Conservation (phyloP, 2,329 filamentous ascomycete species). For the Fusarium verticillioides region DNA sequence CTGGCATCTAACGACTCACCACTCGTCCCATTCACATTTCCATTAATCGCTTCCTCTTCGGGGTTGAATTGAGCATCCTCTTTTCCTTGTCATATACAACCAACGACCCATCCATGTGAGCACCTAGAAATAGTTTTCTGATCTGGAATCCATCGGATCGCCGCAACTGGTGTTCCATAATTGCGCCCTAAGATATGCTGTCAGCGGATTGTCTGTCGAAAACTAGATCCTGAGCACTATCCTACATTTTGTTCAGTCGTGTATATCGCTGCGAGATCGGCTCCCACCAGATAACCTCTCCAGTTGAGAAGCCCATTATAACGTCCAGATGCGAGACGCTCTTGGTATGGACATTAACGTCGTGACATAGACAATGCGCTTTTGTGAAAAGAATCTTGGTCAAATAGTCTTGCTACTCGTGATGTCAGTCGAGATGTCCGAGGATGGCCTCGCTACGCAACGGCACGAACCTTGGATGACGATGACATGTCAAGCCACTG, state of each 20-base stretch:
- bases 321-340: conserved; percentile 84
- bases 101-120: conserved; percentile 89
- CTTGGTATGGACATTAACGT: conserved; percentile 88
- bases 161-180: conserved; percentile 84
- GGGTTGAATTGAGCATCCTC: conserved; percentile 84
- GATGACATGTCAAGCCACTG: conserved; percentile 95
- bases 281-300: conserved; percentile 99
- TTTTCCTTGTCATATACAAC: conserved; percentile 97
- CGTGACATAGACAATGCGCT: conserved; percentile 93
- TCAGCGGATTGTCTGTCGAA: conserved; percentile 15
- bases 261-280: conserved; percentile 96
- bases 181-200: conserved; percentile 71
- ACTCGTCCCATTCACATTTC: conserved; percentile 58
- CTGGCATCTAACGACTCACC: conserved; percentile 51
- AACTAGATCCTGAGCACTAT: background rate
- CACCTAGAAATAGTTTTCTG: conserved; percentile 92
- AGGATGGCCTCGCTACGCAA: background rate
- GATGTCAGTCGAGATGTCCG: conserved; percentile 40
- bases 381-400: conserved; percentile 98
- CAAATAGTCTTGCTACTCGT: conserved; percentile 79
- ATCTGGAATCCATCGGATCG: conserved; percentile 93
- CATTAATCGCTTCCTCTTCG: conserved; percentile 68
- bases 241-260: conserved; percentile 92
- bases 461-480: conserved; percentile 67
- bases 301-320: conserved; percentile 94